Conservation (phyloP, 2,329 filamentous ascomycete genomes). For the Rutstroemia sp. region DNA sequence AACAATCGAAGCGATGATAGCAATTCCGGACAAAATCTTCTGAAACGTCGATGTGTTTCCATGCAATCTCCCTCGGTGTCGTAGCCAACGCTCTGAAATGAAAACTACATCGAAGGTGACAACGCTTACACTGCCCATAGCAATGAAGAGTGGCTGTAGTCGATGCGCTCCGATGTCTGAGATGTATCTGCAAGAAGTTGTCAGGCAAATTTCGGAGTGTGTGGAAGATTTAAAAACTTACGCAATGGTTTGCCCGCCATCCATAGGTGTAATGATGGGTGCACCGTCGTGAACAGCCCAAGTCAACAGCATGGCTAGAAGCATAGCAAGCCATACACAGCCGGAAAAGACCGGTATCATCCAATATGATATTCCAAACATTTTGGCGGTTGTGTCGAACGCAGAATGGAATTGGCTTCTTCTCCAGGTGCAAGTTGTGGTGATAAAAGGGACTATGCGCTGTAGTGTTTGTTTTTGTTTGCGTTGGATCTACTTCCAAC, state of each 20-base stretch:
- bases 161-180: constrained; percentile 53
- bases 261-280: constrained; percentile 52
- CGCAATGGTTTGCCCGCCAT: constrained; percentile 43
- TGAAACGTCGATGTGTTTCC: constrained; percentile 59
- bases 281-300: constrained; percentile 51
- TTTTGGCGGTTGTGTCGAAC: not conserved
- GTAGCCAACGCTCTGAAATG: constrained; percentile 71
- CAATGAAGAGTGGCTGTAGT: constrained; percentile 71
- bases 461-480: not conserved
- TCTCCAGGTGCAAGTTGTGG: not conserved
- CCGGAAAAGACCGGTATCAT: constrained; percentile 17
- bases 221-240: constrained; percentile 5
- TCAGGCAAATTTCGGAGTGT: constrained; percentile 34
- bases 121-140: constrained; percentile 61
- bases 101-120: constrained; percentile 76
- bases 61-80: constrained; percentile 69
- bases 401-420: not conserved
- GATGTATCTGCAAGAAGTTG: constrained; percentile 55
- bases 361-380: constrained; percentile 9
- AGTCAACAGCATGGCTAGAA: constrained; percentile 29
- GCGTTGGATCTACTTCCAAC: too few relatives aligned
- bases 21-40: constrained; percentile 52
- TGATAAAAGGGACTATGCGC: not conserved
- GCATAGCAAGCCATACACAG: constrained; percentile 20
- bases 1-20: constrained; percentile 59